Conservation (phyloP, 2,329 filamentous ascomycete species). For the Lizonia empirigonia region DNA sequence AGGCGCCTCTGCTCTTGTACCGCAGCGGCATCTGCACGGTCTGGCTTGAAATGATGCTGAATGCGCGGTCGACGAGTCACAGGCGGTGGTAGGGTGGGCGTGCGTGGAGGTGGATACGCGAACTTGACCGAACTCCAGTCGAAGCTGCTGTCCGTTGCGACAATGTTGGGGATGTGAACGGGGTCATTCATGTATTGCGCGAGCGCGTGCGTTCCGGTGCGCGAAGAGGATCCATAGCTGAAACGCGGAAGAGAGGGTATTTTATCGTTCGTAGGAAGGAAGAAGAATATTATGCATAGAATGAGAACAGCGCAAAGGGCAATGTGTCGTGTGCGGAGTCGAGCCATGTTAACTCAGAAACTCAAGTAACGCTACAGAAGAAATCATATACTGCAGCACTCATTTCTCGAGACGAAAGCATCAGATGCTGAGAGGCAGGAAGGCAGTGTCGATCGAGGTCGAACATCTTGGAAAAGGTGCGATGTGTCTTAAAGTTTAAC, state of each 20-base stretch:
- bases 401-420: slow-evolving; percentile 16
- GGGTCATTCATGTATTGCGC: slow-evolving; percentile 44
- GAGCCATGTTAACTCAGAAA: slow-evolving; percentile 28
- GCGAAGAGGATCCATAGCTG: slow-evolving; percentile 13
- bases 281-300: slow-evolving; percentile 36
- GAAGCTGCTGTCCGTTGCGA: slow-evolving; percentile 36
- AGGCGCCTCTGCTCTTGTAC: slow-evolving; percentile 33
- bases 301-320: slow-evolving; percentile 32
- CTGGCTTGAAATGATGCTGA: slow-evolving; percentile 36
- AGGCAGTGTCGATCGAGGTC: not conserved
- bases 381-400: slow-evolving; percentile 1
- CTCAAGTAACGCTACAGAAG: slow-evolving; percentile 13
- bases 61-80: slow-evolving; percentile 40
- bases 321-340: slow-evolving; percentile 38
- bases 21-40: slow-evolving; percentile 22
- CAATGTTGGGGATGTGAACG: slow-evolving; percentile 27
- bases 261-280: slow-evolving; percentile 27
- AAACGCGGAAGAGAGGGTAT: slow-evolving; percentile 11
- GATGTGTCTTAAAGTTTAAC: slow-evolving; percentile 15
- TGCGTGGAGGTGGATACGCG: slow-evolving; percentile 33
- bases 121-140: slow-evolving; percentile 41
- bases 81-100: slow-evolving; percentile 36
- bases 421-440: not conserved
- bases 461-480: slow-evolving; percentile 12
- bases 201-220: slow-evolving; percentile 28